Percentiles rank a stretch among this genome's conserved stretches.
These are phyloP conservation scores for Tylopilus balloui DNA, from an alignment of 768 basidiomycete species.

Conservation along the genomic window DNA sequence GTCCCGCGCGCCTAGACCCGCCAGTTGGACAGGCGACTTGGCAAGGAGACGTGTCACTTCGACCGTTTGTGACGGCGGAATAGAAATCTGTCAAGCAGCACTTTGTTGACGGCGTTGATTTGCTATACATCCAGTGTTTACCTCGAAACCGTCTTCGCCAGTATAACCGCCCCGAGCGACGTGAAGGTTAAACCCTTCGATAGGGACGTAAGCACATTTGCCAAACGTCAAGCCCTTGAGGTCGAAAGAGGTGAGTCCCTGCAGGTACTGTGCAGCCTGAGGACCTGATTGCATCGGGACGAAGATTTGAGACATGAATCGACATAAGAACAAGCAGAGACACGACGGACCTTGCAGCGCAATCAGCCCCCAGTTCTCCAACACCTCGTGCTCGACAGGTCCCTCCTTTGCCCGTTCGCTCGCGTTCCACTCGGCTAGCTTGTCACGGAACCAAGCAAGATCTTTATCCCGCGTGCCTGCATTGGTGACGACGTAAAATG, in stretches of 20 bases:
- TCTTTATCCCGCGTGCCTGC: slow-evolving; percentile 84
- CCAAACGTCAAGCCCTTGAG: slow-evolving; percentile 78
- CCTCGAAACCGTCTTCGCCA: slow-evolving; percentile 98
- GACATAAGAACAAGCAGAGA: not conserved
- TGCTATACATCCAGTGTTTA: slow-evolving; percentile 16
- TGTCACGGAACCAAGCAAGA: slow-evolving; percentile 66
- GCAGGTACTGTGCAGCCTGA: slow-evolving; percentile 73
- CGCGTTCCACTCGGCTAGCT: slow-evolving; percentile 76
- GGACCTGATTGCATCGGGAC: slow-evolving; percentile 51
- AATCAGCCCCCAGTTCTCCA: slow-evolving; percentile 83
- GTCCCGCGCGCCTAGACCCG: slow-evolving; percentile 90
- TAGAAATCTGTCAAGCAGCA: slow-evolving; percentile 61
- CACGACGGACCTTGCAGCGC: slow-evolving; percentile 76
- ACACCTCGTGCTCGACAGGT: slow-evolving; percentile 72
- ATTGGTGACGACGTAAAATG: slow-evolving; percentile 95
- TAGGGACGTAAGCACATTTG: slow-evolving; percentile 71
- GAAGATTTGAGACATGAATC: not conserved
- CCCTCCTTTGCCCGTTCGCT: slow-evolving; percentile 45
- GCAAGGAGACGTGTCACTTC: slow-evolving; percentile 64
- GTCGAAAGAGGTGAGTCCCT: slow-evolving; percentile 70
- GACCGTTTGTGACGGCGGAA: slow-evolving; percentile 72
- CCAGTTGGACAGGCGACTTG: slow-evolving; percentile 65
- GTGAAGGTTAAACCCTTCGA: slow-evolving; percentile 62
- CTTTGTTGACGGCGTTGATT: not conserved
- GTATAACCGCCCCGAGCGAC: slow-evolving; percentile 96